These are phyloP conservation scores for Abortiporus biennis DNA, from an alignment of 1,284 basidiomycete genomes.

Conservation along the genomic window DNA sequence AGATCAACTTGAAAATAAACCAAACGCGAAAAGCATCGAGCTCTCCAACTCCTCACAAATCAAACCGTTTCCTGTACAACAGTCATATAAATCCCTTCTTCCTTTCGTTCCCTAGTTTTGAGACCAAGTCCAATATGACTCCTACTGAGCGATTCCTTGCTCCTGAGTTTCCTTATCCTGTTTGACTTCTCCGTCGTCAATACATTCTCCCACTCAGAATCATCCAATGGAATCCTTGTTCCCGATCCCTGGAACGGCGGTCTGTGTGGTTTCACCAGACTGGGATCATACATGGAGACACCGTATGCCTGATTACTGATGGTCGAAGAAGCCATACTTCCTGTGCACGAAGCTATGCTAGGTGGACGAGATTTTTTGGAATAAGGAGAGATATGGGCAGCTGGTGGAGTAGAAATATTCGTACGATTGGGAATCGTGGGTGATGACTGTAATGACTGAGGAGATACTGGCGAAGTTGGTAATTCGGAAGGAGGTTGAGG, in stretches of 20 bases:
- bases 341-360: constrained; percentile 14
- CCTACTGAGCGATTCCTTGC: constrained; percentile 18
- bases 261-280: constrained; percentile 12
- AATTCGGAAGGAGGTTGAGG: constrained; percentile 23
- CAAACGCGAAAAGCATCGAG: neutral
- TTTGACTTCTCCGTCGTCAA: constrained; percentile 11
- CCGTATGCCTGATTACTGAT: constrained; percentile 20
- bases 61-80: constrained; percentile 31
- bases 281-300: constrained; percentile 10
- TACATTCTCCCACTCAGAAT: constrained; percentile 1
- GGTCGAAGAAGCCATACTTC: constrained; percentile 23
- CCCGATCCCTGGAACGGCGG: constrained; percentile 22
- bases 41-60: constrained; percentile 2
- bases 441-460: constrained; percentile 11
- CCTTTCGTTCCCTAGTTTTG: constrained; percentile 11
- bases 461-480: constrained; percentile 12
- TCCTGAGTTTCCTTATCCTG: constrained; percentile 15
- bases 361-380: constrained; percentile 11
- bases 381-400: constrained; percentile 6
- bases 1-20: neutral
- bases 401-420: too few relatives aligned
- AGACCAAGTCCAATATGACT: constrained; percentile 14
- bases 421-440: too few relatives aligned
- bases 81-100: constrained; percentile 32
- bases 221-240: constrained; percentile 6